phyloP scores from a whole-genome alignment of 306 rosid genomes.

The Mimosa bimucronata region DNA sequence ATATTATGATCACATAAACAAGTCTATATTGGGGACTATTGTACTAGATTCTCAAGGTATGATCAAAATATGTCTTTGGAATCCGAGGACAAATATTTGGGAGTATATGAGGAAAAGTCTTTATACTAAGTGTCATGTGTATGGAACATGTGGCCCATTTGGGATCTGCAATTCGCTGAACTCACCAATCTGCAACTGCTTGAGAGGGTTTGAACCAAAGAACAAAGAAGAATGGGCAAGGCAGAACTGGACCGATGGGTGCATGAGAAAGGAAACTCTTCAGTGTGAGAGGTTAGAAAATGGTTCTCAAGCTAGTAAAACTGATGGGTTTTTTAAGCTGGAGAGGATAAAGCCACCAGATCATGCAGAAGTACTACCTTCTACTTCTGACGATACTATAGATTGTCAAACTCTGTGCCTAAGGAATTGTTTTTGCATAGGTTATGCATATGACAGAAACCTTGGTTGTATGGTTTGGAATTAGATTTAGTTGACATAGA shows the following conservation, averaged over 20 bases:
- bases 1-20: not conserved
- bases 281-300: slow-evolving; percentile 37
- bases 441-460: slow-evolving; percentile 30
- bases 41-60: slow-evolving; percentile 34
- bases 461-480: slow-evolving; percentile 39
- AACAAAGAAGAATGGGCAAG: slow-evolving; percentile 41
- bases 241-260: slow-evolving; percentile 47
- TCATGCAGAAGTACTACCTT: not conserved
- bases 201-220: slow-evolving; percentile 47
- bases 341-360: slow-evolving; percentile 45
- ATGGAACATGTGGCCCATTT: slow-evolving; percentile 37
- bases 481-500: slow-evolving; percentile 25
- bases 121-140: slow-evolving; percentile 21
- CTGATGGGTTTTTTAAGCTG: slow-evolving; percentile 40
- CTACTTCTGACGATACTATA: not conserved
- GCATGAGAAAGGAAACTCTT: slow-evolving; percentile 38
- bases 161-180: slow-evolving; percentile 24
- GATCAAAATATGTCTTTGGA: fast-evolving
- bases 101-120: too few species aligned
- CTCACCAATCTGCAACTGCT: slow-evolving; percentile 45
- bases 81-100: not conserved
- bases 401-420: slow-evolving; percentile 32
- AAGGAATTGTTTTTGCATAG: slow-evolving; percentile 36
- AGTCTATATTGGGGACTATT: not conserved
- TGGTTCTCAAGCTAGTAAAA: too few species aligned